phyloP scores from a whole-genome alignment of 805 yeast genomes.

The baker's yeast (Saccharomyces cerevisiae) region DNA sequence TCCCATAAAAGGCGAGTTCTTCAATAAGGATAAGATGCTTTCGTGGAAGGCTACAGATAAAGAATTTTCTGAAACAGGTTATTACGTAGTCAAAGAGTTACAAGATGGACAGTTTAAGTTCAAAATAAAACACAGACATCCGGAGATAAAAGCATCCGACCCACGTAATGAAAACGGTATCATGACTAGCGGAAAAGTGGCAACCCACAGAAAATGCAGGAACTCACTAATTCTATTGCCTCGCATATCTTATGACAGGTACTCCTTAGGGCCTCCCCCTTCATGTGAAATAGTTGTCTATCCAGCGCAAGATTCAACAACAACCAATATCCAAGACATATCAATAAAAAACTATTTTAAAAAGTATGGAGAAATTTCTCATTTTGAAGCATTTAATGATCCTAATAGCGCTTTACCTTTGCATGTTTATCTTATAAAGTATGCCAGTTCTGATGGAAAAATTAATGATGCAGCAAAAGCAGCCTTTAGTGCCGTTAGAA shows the following conservation, averaged over 20 bases:
- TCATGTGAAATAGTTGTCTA: constrained; percentile 60
- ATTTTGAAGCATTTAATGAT: constrained; percentile 53
- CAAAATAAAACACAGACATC: constrained; percentile 15
- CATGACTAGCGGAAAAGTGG: not conserved
- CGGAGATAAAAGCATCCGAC: constrained; percentile 15
- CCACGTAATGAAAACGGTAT: constrained; percentile 15
- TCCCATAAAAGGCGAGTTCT: constrained; percentile 13
- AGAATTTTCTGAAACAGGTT: constrained; percentile 22
- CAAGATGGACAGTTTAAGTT: constrained; percentile 11
- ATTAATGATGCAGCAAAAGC: constrained; percentile 40
- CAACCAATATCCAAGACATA: constrained; percentile 13
- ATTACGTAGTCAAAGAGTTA: constrained; percentile 14
- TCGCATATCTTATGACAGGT: constrained; percentile 49
- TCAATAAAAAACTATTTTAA: constrained; percentile 44
- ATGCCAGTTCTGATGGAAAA: constrained; percentile 46
- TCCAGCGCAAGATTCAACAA: constrained; percentile 31
- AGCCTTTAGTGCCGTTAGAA: constrained; percentile 39
- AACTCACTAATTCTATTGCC: constrained; percentile 9
- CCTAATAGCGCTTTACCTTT: constrained; percentile 72
- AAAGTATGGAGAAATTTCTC: constrained; percentile 55
- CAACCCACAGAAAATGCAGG: constrained; percentile 12
- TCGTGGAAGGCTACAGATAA: constrained; percentile 18
- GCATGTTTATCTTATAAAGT: constrained; percentile 59
- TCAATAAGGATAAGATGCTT: constrained; percentile 18
- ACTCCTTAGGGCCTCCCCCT: constrained; percentile 72